Evolutionary conservation across 2,329 filamentous ascomycete species (phyloP), one percentile per base, ranked within the genome.

Genomic region (Alternaria viburni): DNA sequence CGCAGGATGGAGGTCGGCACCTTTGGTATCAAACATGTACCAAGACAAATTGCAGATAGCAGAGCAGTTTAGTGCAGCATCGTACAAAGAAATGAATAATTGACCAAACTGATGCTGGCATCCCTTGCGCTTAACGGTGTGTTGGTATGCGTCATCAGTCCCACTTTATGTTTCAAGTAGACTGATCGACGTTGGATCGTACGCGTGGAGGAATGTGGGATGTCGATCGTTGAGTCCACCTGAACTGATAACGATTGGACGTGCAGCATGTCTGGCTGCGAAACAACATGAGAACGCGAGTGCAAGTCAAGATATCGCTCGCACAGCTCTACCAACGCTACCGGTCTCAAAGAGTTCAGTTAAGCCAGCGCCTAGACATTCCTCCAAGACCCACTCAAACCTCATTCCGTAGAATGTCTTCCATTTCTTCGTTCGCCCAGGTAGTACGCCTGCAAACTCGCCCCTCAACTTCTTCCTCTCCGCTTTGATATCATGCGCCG

Each of bases 311-410:
- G 23, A n/a, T n/a, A 59, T 44, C 12, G 30, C 17, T 23, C 82
- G 74, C 2, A 92, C 85, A 11, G 88, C 91, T 63, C 86, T 83
- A 2, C 91, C 91, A n/a, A 93, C 90, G 70, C 88, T 91, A 13
- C 89, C 85, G 12, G 91, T 93, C 73, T 92, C 87, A 76, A 94
- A 94, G 13, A 92, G 80, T 78, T 94, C 91, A 5, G 93, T 85
- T 15, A 90, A 74, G 1, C 91, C 91, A 26, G 88, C 83, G 0
- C 91, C 91, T 23, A 92, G 83, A 46, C 90, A 91, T 77, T 93
- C 90, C 44, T 86, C 88, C 45, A 93, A 75, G 15, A 91, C 83
- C 89, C 90, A 93, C 62, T 90, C 86, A 77, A 93, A 93, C 46
- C 85, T 81, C 64, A 93, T 78, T 0, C 91, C 91, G 72, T 87